Conservation (phyloP, 345 rosid species). For the Lagerstroemia speciosa region DNA sequence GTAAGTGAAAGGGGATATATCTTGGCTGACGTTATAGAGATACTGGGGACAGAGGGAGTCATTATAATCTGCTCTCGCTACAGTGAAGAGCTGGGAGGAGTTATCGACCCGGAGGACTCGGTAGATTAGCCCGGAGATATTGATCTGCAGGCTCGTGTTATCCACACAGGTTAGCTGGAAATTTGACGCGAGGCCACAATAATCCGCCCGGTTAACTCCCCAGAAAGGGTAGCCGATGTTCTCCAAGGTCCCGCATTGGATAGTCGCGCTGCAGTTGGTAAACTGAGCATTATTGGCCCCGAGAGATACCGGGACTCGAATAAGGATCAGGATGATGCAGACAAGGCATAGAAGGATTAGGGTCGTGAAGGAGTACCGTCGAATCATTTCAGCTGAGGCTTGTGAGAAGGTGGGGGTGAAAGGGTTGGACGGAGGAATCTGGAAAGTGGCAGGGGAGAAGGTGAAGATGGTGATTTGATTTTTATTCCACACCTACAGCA, state of each 20-base stretch:
- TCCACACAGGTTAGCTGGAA: slow-evolving; percentile 17
- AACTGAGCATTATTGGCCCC: not conserved
- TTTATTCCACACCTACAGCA: not conserved
- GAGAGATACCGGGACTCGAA: not conserved
- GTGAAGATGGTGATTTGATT: not conserved
- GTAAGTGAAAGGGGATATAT: not conserved
- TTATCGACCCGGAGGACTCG: slow-evolving; percentile 12
- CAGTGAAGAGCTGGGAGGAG: not conserved
- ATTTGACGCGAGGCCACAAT: slow-evolving; percentile 16
- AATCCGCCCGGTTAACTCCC: slow-evolving; percentile 12
- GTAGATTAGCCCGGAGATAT: slow-evolving; percentile 12
- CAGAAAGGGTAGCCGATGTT: slow-evolving; percentile 26
- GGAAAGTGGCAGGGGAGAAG: slow-evolving; percentile 4
- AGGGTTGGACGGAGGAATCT: not conserved
- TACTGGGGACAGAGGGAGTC: slow-evolving; percentile 1
- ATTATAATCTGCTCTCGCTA: slow-evolving; percentile 9
- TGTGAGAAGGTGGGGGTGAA: not conserved
- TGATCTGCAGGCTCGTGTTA: slow-evolving; percentile 14
- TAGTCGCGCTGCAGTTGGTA: slow-evolving; percentile 6
- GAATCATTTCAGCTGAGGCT: not conserved
- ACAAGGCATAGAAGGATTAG: not conserved
- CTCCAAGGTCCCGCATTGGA: slow-evolving; percentile 1
- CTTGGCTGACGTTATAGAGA: not conserved
- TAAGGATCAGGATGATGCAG: not conserved
- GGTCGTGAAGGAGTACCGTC: not conserved